A percentile compares a stretch with the other conserved stretches of the same genome.
Conservation (phyloP, 805 yeast genomes). For the Candida sakaeoensis region DNA sequence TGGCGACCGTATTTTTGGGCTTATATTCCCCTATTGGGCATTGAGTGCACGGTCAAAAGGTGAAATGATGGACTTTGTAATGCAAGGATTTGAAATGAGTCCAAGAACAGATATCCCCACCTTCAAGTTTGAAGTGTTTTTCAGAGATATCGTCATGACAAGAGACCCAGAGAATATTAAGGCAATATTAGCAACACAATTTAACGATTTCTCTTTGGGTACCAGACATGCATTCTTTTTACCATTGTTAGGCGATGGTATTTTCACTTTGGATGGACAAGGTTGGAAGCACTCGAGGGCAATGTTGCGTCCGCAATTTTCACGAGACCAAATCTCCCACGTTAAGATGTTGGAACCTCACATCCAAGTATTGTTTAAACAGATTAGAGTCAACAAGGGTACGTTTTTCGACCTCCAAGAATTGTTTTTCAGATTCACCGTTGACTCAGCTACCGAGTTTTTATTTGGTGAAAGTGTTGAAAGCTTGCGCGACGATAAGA, state of each 20-base stretch:
- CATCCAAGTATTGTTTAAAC: conserved; percentile 31
- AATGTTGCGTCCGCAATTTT: conserved; percentile 44
- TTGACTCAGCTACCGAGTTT: conserved; percentile 41
- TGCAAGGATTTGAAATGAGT: conserved; percentile 12
- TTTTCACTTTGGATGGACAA: conserved; percentile 39
- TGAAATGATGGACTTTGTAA: conserved; percentile 15
- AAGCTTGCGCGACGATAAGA: conserved; percentile 25
- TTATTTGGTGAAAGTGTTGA: conserved; percentile 40
- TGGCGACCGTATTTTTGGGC: conserved; percentile 17
- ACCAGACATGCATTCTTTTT: conserved; percentile 32
- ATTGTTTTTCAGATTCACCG: conserved; percentile 35
- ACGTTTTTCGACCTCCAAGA: conserved; percentile 34
- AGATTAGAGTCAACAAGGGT: conserved; percentile 24
- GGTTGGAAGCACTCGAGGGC: conserved; percentile 44
- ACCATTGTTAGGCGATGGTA: conserved; percentile 41
- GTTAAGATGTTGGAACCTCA: conserved; percentile 39
- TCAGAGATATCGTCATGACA: conserved; percentile 20
- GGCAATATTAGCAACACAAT: conserved; percentile 41
- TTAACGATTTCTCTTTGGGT: conserved; percentile 38
- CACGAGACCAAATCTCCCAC: conserved; percentile 41
- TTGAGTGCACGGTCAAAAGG: conserved; percentile 17
- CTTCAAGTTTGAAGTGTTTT: conserved; percentile 14
- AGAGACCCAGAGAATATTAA: conserved; percentile 40
- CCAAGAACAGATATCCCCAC: conserved; percentile 11
- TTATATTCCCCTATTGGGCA: conserved; percentile 13